Base-by-base conservation (phyloP, 805 yeast species). In the Kuraishia floccosa region DNA sequence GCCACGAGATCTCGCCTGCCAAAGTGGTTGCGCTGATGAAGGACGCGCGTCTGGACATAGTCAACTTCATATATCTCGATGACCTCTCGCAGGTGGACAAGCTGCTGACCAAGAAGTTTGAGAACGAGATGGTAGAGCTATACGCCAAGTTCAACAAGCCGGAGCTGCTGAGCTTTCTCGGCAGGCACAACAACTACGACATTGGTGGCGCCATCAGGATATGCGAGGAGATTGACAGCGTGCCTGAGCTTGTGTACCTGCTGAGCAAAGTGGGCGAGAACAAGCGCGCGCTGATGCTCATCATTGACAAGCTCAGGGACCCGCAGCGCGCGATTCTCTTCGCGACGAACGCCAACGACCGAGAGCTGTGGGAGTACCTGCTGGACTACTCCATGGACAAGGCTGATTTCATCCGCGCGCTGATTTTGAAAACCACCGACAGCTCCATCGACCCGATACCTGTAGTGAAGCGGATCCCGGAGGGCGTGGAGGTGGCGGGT, bases 251-350 rank as follows among this genome's bases (percentile, higher is more conserved):
- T 25, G 94, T 91, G 0, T 86, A 73, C 44, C 53, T 91, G 19
- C 64, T 84, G 37, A 93, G 94, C 4, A 72, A 74, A 42, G 76
- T 82, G 17, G 97, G 98, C 1, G 81, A 82, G 40, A 73, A 76
- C 34, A 67, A 66, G 37, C 68, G 72, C 37, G 97, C 97, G 0
- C 55, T 89, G 42, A 67, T 63, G 35, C 58, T 91, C 26, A 85
- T 91, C 11, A 74, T 86, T 24, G 79, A 82, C 39, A 68, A 82
- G 41, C 55, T 87, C 31, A 65, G 77, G 33, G 91, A 89, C 47
- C 89, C 95, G 0, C 67, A 68, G 25, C 63, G 70, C 39, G 97
- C 97, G 0, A 80, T 91, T 16, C 66, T 65, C 12, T 91, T 86
- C 62, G 91, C 87, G 1, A 67, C 63, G 30, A 64, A 64, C 8